Base-by-base conservation (phyloP, 805 yeast genomes). In the Sugiyamaella chiloensis region DNA sequence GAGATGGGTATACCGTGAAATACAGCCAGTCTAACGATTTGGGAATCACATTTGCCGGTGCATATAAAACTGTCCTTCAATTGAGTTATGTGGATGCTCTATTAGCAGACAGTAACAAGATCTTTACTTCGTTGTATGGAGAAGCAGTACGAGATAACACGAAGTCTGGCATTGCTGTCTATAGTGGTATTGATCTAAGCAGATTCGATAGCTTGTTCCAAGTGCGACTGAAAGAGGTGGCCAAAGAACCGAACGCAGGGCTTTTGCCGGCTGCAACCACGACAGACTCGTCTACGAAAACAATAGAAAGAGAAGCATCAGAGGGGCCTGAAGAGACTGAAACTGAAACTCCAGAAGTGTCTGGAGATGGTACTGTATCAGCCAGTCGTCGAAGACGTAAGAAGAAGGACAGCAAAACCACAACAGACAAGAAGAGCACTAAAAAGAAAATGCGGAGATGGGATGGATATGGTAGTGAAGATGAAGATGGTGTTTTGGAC, bases 361-460 rank as follows among this genome's bases (percentile, higher is more conserved):
- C 37, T 9, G 21, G n/a, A n/a, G n/a, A n/a, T n/a, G n/a, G n/a
- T n/a, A n/a, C n/a, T n/a, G n/a, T n/a, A n/a, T n/a, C n/a, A n/a
- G n/a, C 29, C 7, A 26, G n/a, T 21, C 11, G 36, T 19, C 11
- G n/a, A 30, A 26, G 34, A 26, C 31, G 44, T 14, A 17, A 30
- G 29, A 12, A 41, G 45, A 32, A 50, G 46, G 32, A 27, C 19
- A 3, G 45, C 47, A 24, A n/a, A 30, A 20, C 35, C 30, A 5
- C 21, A 39, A 20, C 32, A 27, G 55, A 55, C 34, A 48, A 55
- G 39, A 35, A 52, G 30, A 52, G 59, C 24, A 45, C 55, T 11
- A 61, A 59, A 47, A 78, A 79, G 60, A 72, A 70, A 60, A 65
- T 70, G 26, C 73, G 91, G 58, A 80, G 75, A 59, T 83, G 87